phyloP scores from a whole-genome alignment of 1,139 yeast species.

The Suhomyces coccinellae region DNA sequence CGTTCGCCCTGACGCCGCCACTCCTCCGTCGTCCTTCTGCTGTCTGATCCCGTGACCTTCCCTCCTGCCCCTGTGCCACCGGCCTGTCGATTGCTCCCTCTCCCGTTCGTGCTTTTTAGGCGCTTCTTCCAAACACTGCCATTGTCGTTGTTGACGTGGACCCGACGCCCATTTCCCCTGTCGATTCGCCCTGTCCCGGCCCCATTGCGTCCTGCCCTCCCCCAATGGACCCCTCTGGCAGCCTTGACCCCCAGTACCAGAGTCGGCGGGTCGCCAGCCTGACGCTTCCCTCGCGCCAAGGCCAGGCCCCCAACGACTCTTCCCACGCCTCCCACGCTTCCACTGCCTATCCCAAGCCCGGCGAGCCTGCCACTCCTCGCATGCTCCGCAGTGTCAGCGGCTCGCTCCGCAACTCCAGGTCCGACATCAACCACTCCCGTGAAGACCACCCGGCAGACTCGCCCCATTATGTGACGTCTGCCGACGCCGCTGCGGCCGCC shows the following conservation, averaged over 20 bases:
- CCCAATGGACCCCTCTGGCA: slow-evolving; percentile 9
- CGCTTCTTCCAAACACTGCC: not conserved
- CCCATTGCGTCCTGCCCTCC: not conserved
- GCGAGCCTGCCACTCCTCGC: slow-evolving; percentile 72
- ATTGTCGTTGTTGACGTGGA: not conserved
- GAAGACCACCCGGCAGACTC: slow-evolving; percentile 15
- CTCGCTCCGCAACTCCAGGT: slow-evolving; percentile 26
- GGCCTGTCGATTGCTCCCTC: slow-evolving; percentile 1
- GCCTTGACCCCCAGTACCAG: slow-evolving; percentile 8
- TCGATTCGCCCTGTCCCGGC: not conserved
- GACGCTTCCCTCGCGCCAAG: slow-evolving; percentile 5
- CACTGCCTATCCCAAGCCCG: slow-evolving; percentile 14
- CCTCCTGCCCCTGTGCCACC: not conserved
- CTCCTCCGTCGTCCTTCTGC: not conserved
- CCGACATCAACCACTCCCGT: slow-evolving; percentile 17
- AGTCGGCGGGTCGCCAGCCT: slow-evolving; percentile 11
- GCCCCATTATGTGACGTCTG: slow-evolving; percentile 20
- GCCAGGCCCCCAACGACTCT: not conserved
- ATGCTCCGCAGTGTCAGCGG: slow-evolving; percentile 64
- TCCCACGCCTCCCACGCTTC: not conserved
- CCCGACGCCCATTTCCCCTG: no score
- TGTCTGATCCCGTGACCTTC: no score
- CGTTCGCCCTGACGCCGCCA: not conserved
- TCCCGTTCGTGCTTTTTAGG: not conserved
- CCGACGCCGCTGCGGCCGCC: slow-evolving; percentile 12